A percentile compares a stretch with the other conserved stretches of the same genome.
Conservation (phyloP, 352 stramenopile species). For the Blastocystis sp. region DNA sequence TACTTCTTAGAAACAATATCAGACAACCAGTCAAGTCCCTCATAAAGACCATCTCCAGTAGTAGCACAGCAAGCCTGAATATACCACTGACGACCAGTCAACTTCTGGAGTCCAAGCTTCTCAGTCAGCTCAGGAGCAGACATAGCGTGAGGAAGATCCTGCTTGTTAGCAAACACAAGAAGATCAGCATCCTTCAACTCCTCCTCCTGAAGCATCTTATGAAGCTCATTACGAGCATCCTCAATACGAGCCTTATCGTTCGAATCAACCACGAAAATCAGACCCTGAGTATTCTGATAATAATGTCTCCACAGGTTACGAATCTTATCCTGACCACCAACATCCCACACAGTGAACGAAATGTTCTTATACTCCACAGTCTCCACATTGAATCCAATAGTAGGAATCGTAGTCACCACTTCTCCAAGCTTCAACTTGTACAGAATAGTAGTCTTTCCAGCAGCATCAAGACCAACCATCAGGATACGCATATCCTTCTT, state of each 20-base stretch:
- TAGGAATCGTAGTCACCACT: conserved; percentile 79
- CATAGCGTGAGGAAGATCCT: conserved; percentile 95
- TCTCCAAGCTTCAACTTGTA: conserved; percentile 82
- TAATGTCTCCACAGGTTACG: conserved; percentile 94
- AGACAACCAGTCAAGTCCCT: conserved; percentile 94
- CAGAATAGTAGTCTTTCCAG: conserved; percentile 85
- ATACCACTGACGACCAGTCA: conserved; percentile 94
- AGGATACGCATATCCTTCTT: conserved; percentile 80
- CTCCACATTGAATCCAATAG: conserved; percentile 91
- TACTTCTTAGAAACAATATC: conserved; percentile 69
- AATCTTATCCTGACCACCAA: conserved; percentile 94
- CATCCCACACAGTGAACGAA: conserved; percentile 96
- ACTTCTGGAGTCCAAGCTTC: conserved; percentile 87
- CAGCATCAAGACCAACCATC: conserved; percentile 82
- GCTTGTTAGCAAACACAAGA: conserved; percentile 97
- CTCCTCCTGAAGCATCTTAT: conserved; percentile 94
- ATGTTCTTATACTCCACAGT: conserved; percentile 99
- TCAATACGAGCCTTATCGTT: conserved; percentile 95
- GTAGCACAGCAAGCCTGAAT: conserved; percentile 97
- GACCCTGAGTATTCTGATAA: conserved; percentile 96
- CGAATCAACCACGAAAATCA: conserved; percentile 98
- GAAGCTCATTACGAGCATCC: conserved; percentile 85
- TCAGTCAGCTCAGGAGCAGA: conserved; percentile 90
- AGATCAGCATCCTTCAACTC: conserved; percentile 88
- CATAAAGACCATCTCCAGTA: conserved; percentile 92